Conservation (phyloP, 177 flowering plant species). For the Vitis hybrid region DNA sequence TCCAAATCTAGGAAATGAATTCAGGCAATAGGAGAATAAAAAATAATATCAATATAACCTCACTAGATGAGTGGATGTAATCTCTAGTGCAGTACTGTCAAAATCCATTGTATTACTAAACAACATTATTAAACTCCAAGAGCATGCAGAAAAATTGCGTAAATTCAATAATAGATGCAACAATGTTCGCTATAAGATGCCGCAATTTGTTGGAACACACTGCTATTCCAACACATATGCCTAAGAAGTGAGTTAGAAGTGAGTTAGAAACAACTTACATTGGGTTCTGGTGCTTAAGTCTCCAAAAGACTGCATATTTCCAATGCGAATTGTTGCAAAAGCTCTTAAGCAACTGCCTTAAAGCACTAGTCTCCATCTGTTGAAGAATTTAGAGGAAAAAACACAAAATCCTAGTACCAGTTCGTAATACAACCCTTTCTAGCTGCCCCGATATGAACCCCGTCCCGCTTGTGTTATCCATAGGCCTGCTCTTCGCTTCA, state of each 20-base stretch:
- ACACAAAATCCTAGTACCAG: not conserved
- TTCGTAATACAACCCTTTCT: conserved; percentile 21
- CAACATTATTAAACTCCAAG: not conserved
- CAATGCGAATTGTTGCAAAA: conserved; percentile 59
- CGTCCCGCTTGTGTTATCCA: conserved; percentile 84
- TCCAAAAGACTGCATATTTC: conserved; percentile 85
- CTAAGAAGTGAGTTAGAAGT: not conserved
- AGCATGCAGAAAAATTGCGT: not conserved
- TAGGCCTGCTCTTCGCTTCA: conserved; percentile 67
- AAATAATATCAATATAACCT: no score
- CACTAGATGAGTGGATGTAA: no score
- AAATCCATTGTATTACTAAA: no score
- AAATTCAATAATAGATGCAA: not conserved
- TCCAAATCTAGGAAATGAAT: no score
- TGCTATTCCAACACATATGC: no score
- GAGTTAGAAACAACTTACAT: conserved; percentile 47
- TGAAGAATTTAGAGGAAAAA: not conserved
- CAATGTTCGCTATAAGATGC: no score
- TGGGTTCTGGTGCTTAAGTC: conserved; percentile 38
- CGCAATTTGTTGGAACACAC: no score
- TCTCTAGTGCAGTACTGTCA: no score
- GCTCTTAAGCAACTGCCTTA: conserved; percentile 54
- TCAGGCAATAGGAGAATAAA: no score
- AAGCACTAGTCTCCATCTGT: conserved; percentile 44
- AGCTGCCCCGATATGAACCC: conserved; percentile 79